Percentiles rank a stretch among this genome's conserved stretches.
These are phyloP conservation scores for Trebouxia gelatinosa DNA, from an alignment of 163 green algal genomes.

Conservation along the genomic window DNA sequence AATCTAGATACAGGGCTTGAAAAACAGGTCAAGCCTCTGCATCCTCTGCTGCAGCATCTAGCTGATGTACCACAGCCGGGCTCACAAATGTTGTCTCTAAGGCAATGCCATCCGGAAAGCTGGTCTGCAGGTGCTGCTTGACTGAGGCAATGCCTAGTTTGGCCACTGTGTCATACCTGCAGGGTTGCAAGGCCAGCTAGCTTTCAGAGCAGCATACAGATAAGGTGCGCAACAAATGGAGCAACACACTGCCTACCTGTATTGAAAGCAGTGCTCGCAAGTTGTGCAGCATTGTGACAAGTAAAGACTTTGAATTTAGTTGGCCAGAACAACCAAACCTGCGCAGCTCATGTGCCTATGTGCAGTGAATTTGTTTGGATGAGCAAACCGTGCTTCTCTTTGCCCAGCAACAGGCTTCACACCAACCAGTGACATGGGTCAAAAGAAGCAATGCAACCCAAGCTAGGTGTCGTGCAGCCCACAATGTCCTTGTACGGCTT, in stretches of 20 bases:
- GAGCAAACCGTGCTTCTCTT: too few relatives aligned
- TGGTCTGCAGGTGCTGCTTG: constrained; percentile 53
- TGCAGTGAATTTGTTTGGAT: too few relatives aligned
- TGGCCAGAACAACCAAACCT: too few relatives aligned
- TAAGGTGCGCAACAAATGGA: not conserved
- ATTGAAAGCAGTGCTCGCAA: not conserved
- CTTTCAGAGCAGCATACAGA: not conserved
- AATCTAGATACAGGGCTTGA: too few relatives aligned
- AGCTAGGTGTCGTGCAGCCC: too few relatives aligned
- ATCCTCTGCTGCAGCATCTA: constrained; percentile 76
- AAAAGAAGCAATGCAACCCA: too few relatives aligned
- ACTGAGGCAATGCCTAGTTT: constrained; percentile 66
- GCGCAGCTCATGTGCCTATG: too few relatives aligned
- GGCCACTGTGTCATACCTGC: constrained; percentile 63
- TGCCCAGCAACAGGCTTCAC: too few relatives aligned
- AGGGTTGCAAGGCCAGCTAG: not conserved
- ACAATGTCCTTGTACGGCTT: too few relatives aligned
- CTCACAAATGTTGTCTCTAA: constrained; percentile 62
- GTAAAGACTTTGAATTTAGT: not conserved
- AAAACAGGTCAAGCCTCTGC: constrained; percentile 59
- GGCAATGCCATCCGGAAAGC: constrained; percentile 67
- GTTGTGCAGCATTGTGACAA: not conserved
- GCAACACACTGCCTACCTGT: too few relatives aligned
- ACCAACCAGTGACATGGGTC: too few relatives aligned
- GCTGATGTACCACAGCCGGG: constrained; percentile 44